phyloP scores from a whole-genome alignment of 1,284 basidiomycete genomes.

The Retiboletus fuscus region DNA sequence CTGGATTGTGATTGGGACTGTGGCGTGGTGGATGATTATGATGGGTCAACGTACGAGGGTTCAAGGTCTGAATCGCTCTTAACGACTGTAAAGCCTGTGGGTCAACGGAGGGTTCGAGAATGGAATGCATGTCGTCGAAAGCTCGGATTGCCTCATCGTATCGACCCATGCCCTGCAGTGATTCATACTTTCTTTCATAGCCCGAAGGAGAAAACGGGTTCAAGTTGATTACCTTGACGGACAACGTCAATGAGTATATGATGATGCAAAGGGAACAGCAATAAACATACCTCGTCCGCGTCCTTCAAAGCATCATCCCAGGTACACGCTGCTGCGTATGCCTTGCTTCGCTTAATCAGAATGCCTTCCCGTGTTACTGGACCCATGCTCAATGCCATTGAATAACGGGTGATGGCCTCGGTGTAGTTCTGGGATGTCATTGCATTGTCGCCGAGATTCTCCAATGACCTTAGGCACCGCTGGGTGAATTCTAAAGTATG shows the following conservation, averaged over 20 bases:
- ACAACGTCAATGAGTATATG: background rate
- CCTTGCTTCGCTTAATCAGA: no score
- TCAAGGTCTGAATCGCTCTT: no score
- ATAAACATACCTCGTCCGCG: constrained; percentile 17
- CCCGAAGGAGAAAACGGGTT: constrained; percentile 15
- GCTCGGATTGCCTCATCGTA: background rate
- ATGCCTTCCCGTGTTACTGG: background rate
- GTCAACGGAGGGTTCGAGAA: background rate
- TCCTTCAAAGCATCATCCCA: constrained; percentile 22
- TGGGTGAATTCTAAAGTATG: constrained; percentile 12
- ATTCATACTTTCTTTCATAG: constrained; percentile 13
- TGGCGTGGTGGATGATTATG: no score
- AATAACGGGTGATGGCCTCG: constrained; percentile 20
- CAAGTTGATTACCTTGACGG: constrained; percentile 15
- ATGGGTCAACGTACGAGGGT: no score
- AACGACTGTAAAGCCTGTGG: no score
- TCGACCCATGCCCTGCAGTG: constrained; percentile 17
- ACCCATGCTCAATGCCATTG: constrained; percentile 11
- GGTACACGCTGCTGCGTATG: background rate
- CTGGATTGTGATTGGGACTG: no score
- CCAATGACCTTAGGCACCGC: constrained; percentile 11
- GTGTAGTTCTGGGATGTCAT: constrained; percentile 8
- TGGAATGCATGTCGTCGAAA: no score
- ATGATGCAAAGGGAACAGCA: background rate
- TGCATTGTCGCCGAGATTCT: constrained; percentile 15